Base-by-base conservation (phyloP, 2,329 filamentous ascomycete species). In the Zymoseptoria brevis region DNA sequence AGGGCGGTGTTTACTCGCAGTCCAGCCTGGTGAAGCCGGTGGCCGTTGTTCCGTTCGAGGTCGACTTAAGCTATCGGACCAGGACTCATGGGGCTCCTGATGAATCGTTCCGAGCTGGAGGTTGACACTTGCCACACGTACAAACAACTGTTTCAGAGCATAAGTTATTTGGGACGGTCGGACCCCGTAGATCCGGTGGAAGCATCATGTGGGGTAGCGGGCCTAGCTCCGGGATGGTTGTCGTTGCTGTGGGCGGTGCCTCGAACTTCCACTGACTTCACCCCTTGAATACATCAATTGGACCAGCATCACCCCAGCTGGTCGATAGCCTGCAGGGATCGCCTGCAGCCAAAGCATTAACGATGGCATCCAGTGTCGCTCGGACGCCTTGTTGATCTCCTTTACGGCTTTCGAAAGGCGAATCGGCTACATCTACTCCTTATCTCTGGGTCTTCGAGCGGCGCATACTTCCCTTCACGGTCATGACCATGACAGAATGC, bases 401-500 rank as follows among this genome's bases (percentile, higher is more conserved):
- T 41, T 41, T 4, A 41, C 1, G 35, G 35, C 35, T 45, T 16
- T 11, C 16, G 4, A n/a, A 45, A n/a, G 35, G 35, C 35, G 35
- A 4, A 16, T 16, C 35, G 11, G 35, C 35, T 45, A n/a, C 13
- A n/a, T 7, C 35, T 45, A 16, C 35, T 45, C 16, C 35, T 45
- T 16, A 45, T 16, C 13, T 16, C 16, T 45, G 11, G 35, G 11
- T 16, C 13, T 6, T 16, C 26, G 26, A 29, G 26, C 26, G 26
- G 26, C 8, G n/a, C 3, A n/a, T 45, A 5, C 7, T 51, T 9
- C 50, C 3, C 11, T 51, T 51, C 16, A 24, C 8, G 9, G n/a
- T 29, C 45, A 57, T 61, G 45, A 13, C 19, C 45, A 57, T 61
- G 45, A 13, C 19, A 21, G 45, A 60, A 54, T 65, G 59, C 49